Percentiles rank a stretch among this genome's conserved stretches.
These are phyloP conservation scores for Circinella umbellata DNA, from an alignment of 371 early-diverging fungal species.

Conservation along the genomic window DNA sequence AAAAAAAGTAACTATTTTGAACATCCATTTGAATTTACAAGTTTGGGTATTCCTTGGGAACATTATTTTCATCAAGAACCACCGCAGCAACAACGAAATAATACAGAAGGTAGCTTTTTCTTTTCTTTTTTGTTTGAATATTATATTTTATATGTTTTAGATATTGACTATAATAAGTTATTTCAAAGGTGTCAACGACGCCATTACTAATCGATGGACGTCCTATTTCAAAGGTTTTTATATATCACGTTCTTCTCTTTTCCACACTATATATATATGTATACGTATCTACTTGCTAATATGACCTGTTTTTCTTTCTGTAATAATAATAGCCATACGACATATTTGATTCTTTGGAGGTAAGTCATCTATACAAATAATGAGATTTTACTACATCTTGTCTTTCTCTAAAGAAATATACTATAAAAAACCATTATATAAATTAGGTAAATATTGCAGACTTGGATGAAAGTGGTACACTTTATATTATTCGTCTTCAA, in stretches of 20 bases:
- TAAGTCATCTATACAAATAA: too few relatives aligned
- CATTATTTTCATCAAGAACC: not conserved
- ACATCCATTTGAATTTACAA: constrained; percentile 40
- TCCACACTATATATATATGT: too few relatives aligned
- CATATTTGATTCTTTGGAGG: too few relatives aligned
- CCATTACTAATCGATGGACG: not conserved
- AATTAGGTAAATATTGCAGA: constrained; percentile 40
- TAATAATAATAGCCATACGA: too few relatives aligned
- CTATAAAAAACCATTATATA: not conserved
- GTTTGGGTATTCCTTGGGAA: too few relatives aligned
- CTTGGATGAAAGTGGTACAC: constrained; percentile 23
- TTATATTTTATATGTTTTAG: constrained; percentile 9
- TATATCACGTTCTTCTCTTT: not conserved
- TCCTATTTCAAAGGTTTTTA: not conserved
- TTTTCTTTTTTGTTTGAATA: constrained; percentile 10
- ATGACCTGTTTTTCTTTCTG: too few relatives aligned
- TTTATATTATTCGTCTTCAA: constrained; percentile 71
- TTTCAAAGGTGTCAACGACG: not conserved
- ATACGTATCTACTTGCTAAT: too few relatives aligned
- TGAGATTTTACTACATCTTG: too few relatives aligned
- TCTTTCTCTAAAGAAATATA: not conserved
- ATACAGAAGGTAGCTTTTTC: not conserved
- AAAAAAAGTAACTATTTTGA: constrained; percentile 43
- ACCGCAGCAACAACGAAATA: not conserved
- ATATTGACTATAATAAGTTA: not conserved